Evolutionary conservation across 257 asterid genomes (phyloP).

Genomic region (Solanum microdontum): DNA sequence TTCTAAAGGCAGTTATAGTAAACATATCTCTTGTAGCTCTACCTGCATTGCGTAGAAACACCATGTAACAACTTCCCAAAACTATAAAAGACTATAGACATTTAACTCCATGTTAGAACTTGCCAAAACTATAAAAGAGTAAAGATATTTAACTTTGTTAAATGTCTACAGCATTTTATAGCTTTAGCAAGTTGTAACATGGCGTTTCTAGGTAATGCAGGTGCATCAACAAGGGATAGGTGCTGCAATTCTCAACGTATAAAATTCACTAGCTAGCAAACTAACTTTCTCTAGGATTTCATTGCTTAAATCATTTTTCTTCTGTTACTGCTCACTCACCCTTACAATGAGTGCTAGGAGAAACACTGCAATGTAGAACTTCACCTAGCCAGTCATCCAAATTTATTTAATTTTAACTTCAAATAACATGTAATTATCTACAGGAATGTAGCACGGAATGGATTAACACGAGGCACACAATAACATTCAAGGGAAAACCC

Average conservation of each 20-base stretch:
- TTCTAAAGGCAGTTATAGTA: neutral
- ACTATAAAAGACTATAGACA: neutral
- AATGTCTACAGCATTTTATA: neutral
- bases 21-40: neutral
- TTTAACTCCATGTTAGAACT: neutral
- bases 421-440: neutral
- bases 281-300: neutral
- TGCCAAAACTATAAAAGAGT: neutral
- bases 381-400: neutral
- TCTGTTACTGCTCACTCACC: neutral
- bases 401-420: neutral
- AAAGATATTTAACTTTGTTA: neutral
- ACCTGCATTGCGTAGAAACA: neutral
- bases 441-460: slow-evolving; percentile 69
- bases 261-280: neutral
- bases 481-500: slow-evolving; percentile 23
- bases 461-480: slow-evolving; percentile 59
- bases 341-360: neutral
- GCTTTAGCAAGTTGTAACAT: neutral
- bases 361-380: neutral
- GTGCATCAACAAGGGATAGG: neutral
- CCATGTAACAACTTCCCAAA: neutral
- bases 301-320: neutral
- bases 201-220: neutral
- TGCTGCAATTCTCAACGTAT: neutral